A percentile compares a stretch with the other conserved stretches of the same genome.
Conservation (phyloP, 1,139 yeast genomes). For the Yamadazyma triangularis region DNA sequence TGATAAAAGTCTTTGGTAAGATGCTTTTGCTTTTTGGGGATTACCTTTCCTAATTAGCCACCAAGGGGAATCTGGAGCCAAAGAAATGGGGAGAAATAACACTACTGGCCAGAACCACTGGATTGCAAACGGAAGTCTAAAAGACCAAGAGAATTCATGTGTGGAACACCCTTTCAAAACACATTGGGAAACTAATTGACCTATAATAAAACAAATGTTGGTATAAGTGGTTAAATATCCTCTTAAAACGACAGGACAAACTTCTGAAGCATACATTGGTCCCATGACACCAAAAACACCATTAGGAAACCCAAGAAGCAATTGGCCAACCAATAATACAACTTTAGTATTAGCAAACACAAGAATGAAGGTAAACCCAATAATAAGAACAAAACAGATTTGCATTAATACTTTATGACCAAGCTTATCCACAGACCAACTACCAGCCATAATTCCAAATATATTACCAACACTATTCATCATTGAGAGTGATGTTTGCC, state of each 20-base stretch:
- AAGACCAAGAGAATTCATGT: slow-evolving; percentile 21
- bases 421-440: slow-evolving; percentile 29
- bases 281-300: slow-evolving; percentile 43
- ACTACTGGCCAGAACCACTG: slow-evolving; percentile 30
- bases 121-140: slow-evolving; percentile 44
- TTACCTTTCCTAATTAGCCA: slow-evolving; percentile 8
- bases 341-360: slow-evolving; percentile 36
- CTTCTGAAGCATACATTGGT: slow-evolving; percentile 43
- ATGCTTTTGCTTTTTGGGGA: slow-evolving; percentile 6
- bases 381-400: slow-evolving; percentile 20
- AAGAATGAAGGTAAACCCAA: slow-evolving; percentile 34
- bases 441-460: slow-evolving; percentile 34
- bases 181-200: slow-evolving; percentile 40
- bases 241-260: slow-evolving; percentile 41
- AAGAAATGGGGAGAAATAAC: slow-evolving; percentile 18
- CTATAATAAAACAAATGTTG: slow-evolving; percentile 41
- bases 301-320: slow-evolving; percentile 41
- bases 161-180: slow-evolving; percentile 28
- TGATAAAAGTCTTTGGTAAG: slow-evolving; percentile 5
- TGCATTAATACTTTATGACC: slow-evolving; percentile 38
- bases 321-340: slow-evolving; percentile 38
- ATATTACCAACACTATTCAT: slow-evolving; percentile 31
- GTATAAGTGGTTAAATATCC: slow-evolving; percentile 38
- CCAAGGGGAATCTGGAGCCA: slow-evolving; percentile 22
- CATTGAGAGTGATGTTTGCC: slow-evolving; percentile 42